Base-by-base conservation (phyloP, 164 flowering plant genomes). In the Vitis amurensis region DNA sequence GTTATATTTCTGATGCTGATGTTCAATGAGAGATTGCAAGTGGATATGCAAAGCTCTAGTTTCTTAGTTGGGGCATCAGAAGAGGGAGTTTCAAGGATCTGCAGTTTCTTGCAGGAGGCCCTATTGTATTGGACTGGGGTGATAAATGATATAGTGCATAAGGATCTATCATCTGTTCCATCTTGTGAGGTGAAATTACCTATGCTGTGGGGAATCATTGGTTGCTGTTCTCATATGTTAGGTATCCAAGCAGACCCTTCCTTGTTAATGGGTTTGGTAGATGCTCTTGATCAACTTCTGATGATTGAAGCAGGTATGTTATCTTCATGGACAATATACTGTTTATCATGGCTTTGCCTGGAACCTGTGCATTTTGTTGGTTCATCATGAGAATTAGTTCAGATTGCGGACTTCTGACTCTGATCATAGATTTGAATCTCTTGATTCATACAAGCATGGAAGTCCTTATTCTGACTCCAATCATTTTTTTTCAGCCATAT, bases 161-260 rank as follows among this genome's bases (percentile, higher is more conserved):
- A 68, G 29, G 75, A 74, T 67, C 12, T 57, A 15, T 73, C 73
- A 64, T 72, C 76, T 74, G 17, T 23, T 55, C 68, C 60, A 50
- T 29, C 86, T 59, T 44, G 57, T 55, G 82, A 79, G 67, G 72
- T 76, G 47, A 67, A 82, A 48, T 77, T 90, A 78, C 84, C 94
- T 77, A 51, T 79, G 31, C 74, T 93, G 10, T 95, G 97, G 96
- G 98, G 93, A 81, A 67, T 72, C 27, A 65, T 91, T 23, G 64
- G 71, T 7, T 91, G 94, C 83, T 88, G 73, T 74, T 87, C 91
- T 64, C 65, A 74, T 76, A 16, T 84, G 47, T 15, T 71, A 3
- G 73, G 69, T 67, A 63, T 52, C n/a, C 66, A 77, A 73, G 82
- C 60, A 27, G 71, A 79, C 19, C 66, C 73, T 5, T 82, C 85